Percentiles rank a stretch among this genome's conserved stretches.
phyloP scores from a whole-genome alignment of 2,329 filamentous ascomycete species.

The Sclerotinia glacialis region DNA sequence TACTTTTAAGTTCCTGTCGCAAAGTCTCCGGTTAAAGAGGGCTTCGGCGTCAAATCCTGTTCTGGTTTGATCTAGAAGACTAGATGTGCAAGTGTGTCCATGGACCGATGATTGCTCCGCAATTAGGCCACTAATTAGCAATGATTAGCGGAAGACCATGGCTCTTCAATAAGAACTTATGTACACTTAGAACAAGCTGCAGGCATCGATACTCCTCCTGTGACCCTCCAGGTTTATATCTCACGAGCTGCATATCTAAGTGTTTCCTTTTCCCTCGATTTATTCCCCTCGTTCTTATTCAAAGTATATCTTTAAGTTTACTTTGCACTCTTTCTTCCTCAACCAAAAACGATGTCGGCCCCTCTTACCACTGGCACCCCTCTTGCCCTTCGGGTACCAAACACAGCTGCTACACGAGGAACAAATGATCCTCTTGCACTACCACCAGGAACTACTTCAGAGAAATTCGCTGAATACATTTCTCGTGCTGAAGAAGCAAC shows the following conservation, averaged over 20 bases:
- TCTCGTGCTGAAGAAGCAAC: slow-evolving; percentile 7
- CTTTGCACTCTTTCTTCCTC: background rate
- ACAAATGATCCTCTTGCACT: slow-evolving; percentile 23
- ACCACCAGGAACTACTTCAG: slow-evolving; percentile 22
- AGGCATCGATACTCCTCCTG: background rate
- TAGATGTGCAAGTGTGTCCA: background rate
- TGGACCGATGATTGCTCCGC: background rate
- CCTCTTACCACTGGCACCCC: background rate
- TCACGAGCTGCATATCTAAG: background rate
- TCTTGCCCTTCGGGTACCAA: slow-evolving; percentile 1
- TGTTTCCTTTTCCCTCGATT: background rate
- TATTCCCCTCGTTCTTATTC: background rate
- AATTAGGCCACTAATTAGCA: background rate
- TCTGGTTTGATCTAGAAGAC: background rate
- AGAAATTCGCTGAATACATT: slow-evolving; percentile 23
- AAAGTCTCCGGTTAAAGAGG: background rate
- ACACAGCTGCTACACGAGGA: background rate
- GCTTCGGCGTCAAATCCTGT: background rate
- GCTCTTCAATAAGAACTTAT: background rate
- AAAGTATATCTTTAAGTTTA: background rate
- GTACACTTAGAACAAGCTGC: background rate
- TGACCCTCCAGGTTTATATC: background rate
- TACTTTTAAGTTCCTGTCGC: background rate
- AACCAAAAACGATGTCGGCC: background rate
- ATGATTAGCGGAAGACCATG: background rate